Evolutionary conservation across 2,329 filamentous ascomycete species (phyloP).

Genomic region (Aurifilum marmelostoma): DNA sequence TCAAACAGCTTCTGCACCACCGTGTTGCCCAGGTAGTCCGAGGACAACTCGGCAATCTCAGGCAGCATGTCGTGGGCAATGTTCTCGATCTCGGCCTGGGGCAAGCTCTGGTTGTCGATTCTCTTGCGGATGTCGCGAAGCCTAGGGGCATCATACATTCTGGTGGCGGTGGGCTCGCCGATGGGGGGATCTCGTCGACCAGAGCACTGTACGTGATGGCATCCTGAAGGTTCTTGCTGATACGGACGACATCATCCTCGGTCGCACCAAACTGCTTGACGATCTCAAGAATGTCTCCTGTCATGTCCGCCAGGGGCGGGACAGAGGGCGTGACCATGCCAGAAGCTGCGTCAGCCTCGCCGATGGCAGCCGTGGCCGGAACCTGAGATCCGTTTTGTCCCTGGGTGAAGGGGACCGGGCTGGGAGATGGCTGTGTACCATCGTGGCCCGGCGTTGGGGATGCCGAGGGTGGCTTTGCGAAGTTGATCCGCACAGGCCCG

Average conservation of each 20-base stretch:
- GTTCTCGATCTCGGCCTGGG: conserved; percentile 84
- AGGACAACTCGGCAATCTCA: conserved; percentile 91
- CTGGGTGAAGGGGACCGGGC: conserved; percentile 79
- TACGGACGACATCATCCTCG: conserved; percentile 74
- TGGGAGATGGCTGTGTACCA: conserved; percentile 86
- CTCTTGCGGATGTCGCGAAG: conserved; percentile 95
- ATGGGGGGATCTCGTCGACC: conserved; percentile 86
- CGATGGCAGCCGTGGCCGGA: conserved; percentile 46
- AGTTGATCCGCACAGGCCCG: conserved; percentile 93
- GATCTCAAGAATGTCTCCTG: conserved; percentile 81
- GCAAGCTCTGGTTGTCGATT: conserved; percentile 92
- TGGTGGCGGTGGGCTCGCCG: conserved; percentile 83
- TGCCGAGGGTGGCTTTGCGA: conserved; percentile 91
- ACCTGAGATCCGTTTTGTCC: conserved; percentile 50
- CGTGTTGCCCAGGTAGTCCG: conserved; percentile 96
- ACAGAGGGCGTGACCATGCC: conserved; percentile 62
- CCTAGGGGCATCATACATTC: conserved; percentile 91
- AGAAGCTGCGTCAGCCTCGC: conserved; percentile 36
- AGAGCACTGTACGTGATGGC: conserved; percentile 77
- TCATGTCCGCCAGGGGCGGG: conserved; percentile 75
- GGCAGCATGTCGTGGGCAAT: conserved; percentile 94
- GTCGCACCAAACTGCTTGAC: conserved; percentile 86
- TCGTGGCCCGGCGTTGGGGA: conserved; percentile 88
- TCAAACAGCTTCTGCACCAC: conserved; percentile 99
- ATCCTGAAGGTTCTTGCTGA: conserved; percentile 72